Evolutionary conservation across 495 filamentous ascomycete species (phyloP).

Genomic region (Neurospora pannonica): DNA sequence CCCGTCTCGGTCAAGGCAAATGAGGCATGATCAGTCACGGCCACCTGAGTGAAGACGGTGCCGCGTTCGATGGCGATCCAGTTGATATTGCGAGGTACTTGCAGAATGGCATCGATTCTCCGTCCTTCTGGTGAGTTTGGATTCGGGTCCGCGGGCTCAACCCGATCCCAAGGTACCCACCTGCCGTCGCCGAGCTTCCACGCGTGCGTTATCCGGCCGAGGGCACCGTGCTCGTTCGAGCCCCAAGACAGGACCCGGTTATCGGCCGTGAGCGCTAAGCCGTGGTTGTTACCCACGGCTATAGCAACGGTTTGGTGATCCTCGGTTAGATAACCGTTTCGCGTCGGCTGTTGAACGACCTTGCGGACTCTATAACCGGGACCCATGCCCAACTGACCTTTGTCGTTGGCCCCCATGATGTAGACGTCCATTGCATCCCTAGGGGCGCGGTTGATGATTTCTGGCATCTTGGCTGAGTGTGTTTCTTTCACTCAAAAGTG

Average conservation of each 20-base stretch:
- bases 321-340: neutral
- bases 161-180: neutral
- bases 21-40: conserved; percentile 52
- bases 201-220: conserved; percentile 47
- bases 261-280: conserved; percentile 52
- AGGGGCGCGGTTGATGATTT: neutral
- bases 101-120: conserved; percentile 50
- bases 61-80: conserved; percentile 42
- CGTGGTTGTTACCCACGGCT: conserved; percentile 60
- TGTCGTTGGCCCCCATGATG: conserved; percentile 9
- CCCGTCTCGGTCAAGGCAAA: conserved; percentile 58
- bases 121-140: conserved; percentile 37
- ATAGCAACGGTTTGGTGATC: conserved; percentile 48
- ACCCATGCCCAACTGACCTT: neutral
- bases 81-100: conserved; percentile 42
- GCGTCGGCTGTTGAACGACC: neutral
- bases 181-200: neutral
- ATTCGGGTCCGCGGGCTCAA: conserved; percentile 3
- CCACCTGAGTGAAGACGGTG: conserved; percentile 48
- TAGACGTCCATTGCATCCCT: conserved; percentile 5
- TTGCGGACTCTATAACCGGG: conserved; percentile 1
- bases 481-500: neutral
- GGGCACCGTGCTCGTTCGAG: conserved; percentile 58
- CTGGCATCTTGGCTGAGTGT: neutral
- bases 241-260: conserved; percentile 64